Conservation (phyloP, 169 alveolate species). For the Perkinsus marinus region DNA sequence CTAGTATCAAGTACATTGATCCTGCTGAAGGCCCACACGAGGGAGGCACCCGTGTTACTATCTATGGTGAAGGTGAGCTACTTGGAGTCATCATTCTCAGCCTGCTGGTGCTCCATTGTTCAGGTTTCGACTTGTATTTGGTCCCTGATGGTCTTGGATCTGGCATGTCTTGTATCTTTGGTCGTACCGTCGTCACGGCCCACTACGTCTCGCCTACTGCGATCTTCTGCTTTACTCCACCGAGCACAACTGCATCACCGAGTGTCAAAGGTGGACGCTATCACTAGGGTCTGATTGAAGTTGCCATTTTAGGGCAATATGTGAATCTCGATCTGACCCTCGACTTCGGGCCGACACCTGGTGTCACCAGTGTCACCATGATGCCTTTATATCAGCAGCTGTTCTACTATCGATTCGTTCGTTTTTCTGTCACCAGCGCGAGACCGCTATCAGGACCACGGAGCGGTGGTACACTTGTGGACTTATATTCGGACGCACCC, state of each 20-base stretch:
- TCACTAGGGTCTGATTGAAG: neutral
- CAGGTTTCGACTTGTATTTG: neutral
- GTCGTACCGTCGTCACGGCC: neutral
- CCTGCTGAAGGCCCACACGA: neutral
- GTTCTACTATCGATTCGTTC: neutral
- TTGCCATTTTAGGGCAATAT: neutral
- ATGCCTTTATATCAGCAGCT: neutral
- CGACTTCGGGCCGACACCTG: neutral
- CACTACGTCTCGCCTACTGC: neutral
- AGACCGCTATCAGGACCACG: constrained; percentile 19
- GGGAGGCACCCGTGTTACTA: neutral
- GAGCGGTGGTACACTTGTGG: constrained; percentile 15
- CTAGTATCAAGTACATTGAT: neutral
- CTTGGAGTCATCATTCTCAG: too few species aligned
- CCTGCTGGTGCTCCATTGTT: neutral
- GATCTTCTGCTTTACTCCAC: neutral
- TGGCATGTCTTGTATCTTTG: neutral
- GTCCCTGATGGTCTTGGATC: neutral
- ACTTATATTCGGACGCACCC: constrained; percentile 9
- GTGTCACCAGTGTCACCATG: neutral
- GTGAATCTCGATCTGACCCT: neutral
- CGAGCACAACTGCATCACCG: neutral
- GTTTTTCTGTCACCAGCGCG: neutral
- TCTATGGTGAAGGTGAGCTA: neutral
- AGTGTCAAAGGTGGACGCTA: neutral